Evolutionary conservation across 1,139 yeast species (phyloP), one percentile per base, ranked within the genome.

Genomic region (Suhomyces bolitotheri): DNA sequence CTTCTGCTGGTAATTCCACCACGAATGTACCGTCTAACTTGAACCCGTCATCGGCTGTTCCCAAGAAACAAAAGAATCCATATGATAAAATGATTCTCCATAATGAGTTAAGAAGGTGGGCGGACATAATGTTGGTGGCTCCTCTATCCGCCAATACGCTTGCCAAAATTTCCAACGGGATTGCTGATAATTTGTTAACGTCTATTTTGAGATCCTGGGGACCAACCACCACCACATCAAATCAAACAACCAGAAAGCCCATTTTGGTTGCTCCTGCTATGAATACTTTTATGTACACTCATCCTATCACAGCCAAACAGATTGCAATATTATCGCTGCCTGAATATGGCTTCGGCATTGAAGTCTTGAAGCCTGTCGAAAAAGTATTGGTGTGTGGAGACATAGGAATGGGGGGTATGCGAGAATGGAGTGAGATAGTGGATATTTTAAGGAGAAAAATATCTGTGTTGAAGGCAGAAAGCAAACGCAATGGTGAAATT

Each of bases 361-460:
- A 88, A 43, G 81, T 92, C 12, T 73, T 92, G 53, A 82, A 79
- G 53, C 98, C 98, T 0, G 90, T 92, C 17, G 98, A 92, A 53
- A 92, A 92, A 59, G 95, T 90, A 6, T 71, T 88, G 46, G 88
- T 87, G 4, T 88, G 96, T 66, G 98, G 98, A 33, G 98, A 92
- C 60, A 87, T 92, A 40, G 98, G 98, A 3, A 84, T 77, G 82
- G 98, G 98, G 16, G 98, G 97, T 7, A 92, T 92, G 98, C 73
- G 96, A 53, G 97, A 92, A 62, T 90, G 96, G 97, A 76, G 80
- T 43, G 97, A 89, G 46, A 77, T 90, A 36, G 97, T 89, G 8
- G 96, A 88, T 50, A 78, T 80, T 11, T 60, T 88, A 37, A 80
- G 87, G 34, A 73, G 78, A 40, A 71, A 69, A 45, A 74, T 67